A percentile compares a stretch with the other conserved stretches of the same genome.
These are phyloP conservation scores for Cylindrodendrum hubeiense DNA, from an alignment of 2,329 filamentous ascomycete genomes.

Conservation along the genomic window DNA sequence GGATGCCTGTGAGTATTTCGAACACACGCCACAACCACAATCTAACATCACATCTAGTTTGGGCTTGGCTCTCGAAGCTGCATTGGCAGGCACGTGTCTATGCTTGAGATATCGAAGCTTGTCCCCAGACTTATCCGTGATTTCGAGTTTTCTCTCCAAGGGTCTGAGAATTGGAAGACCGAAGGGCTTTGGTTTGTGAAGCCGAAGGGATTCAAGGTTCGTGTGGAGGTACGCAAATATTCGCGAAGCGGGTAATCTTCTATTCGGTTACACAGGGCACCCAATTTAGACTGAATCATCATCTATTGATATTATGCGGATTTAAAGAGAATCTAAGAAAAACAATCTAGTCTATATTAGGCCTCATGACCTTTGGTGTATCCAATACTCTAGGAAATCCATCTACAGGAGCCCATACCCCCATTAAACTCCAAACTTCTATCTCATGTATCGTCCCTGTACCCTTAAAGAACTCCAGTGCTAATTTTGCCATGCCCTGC, in stretches of 20 bases:
- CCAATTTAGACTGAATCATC: neutral
- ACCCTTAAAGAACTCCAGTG: neutral
- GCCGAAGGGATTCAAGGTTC: slow-evolving; percentile 13
- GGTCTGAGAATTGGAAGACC: neutral
- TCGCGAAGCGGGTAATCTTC: neutral
- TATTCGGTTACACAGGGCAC: no score
- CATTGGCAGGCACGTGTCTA: slow-evolving; percentile 39
- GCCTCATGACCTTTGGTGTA: neutral
- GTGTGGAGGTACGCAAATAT: neutral
- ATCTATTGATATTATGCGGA: neutral
- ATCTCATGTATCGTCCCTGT: no score
- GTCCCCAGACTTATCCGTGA: slow-evolving; percentile 36
- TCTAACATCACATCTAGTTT: slow-evolving; percentile 32
- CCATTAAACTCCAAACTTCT: no score
- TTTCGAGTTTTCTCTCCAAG: slow-evolving; percentile 33
- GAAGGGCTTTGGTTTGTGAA: slow-evolving; percentile 25
- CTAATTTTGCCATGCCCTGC: no score
- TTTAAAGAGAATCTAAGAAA: neutral
- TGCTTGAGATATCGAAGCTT: slow-evolving; percentile 42
- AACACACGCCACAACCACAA: rapidly evolving
- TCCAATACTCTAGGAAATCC: neutral
- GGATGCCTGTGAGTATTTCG: slow-evolving; percentile 34
- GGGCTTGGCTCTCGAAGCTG: slow-evolving; percentile 39
- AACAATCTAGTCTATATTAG: neutral
- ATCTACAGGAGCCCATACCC: no score